Evolutionary conservation across 768 basidiomycete species (phyloP).

Genomic region (Xanthoconium stramineum): DNA sequence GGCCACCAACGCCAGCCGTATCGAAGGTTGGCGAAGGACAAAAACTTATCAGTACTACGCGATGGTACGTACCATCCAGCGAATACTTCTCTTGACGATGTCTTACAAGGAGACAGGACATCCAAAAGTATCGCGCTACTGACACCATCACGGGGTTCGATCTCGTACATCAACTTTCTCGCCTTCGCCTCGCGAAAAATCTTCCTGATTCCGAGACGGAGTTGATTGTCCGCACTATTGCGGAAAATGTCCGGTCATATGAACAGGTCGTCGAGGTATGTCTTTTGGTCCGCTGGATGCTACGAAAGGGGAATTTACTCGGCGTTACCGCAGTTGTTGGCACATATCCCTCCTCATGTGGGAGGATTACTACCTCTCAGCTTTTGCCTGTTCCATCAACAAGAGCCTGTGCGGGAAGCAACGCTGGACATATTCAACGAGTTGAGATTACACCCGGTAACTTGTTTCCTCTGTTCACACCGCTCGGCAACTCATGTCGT

Average conservation of each 20-base stretch:
- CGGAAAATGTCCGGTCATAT: slow-evolving; percentile 70
- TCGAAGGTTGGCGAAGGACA: slow-evolving; percentile 91
- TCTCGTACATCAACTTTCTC: slow-evolving; percentile 78
- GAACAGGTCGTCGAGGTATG: slow-evolving; percentile 87
- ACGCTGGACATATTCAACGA: slow-evolving; percentile 85
- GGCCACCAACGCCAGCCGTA: slow-evolving; percentile 70
- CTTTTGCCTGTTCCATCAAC: slow-evolving; percentile 90
- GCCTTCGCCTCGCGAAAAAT: slow-evolving; percentile 70
- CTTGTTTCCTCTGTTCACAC: slow-evolving; percentile 20
- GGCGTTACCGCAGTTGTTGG: slow-evolving; percentile 58
- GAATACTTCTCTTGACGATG: neutral
- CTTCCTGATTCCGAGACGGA: slow-evolving; percentile 72
- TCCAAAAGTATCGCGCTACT: slow-evolving; percentile 48
- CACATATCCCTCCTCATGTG: slow-evolving; percentile 66
- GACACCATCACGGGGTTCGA: slow-evolving; percentile 79
- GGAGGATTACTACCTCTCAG: slow-evolving; percentile 85
- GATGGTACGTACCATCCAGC: slow-evolving; percentile 45
- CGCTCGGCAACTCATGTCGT: neutral
- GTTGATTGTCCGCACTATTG: slow-evolving; percentile 70
- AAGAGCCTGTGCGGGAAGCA: slow-evolving; percentile 67
- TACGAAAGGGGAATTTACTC: neutral
- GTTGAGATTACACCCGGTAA: slow-evolving; percentile 71
- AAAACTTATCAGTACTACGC: slow-evolving; percentile 73
- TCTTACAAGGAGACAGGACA: slow-evolving; percentile 52
- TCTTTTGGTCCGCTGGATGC: neutral